Evolutionary conservation across 306 rosid species (phyloP).

Genomic region (Malus asiatica): DNA sequence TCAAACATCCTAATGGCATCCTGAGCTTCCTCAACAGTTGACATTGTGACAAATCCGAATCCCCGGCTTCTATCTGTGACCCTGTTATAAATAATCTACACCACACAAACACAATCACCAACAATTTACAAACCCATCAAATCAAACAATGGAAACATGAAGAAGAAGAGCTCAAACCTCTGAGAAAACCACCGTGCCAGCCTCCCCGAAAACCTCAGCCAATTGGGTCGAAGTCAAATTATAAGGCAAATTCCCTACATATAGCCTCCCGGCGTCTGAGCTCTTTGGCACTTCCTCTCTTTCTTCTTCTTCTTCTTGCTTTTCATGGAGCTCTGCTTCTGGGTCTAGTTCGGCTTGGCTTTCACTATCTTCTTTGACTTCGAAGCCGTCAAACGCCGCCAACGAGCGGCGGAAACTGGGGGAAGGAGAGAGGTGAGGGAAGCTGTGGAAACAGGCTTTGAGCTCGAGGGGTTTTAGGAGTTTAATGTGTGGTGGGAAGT

Average conservation of each 20-base stretch:
- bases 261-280: conserved; percentile 62
- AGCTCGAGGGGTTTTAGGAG: conserved; percentile 38
- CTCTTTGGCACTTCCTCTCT: conserved; percentile 28
- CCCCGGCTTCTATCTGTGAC: conserved; percentile 91
- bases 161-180: conserved; percentile 49
- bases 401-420: conserved; percentile 26
- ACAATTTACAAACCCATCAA: not conserved
- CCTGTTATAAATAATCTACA: conserved; percentile 73
- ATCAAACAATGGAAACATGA: conserved; percentile 5
- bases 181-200: conserved; percentile 59
- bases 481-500: conserved; percentile 34
- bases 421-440: conserved; percentile 24
- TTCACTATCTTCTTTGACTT: conserved; percentile 26
- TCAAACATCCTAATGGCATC: conserved; percentile 83
- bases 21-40: conserved; percentile 62
- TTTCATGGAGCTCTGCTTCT: conserved; percentile 22
- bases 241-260: conserved; percentile 82
- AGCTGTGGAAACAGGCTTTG: conserved; percentile 29
- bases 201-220: conserved; percentile 64
- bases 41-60: conserved; percentile 90
- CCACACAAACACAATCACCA: not conserved
- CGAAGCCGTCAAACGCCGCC: conserved; percentile 43
- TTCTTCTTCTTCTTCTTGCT: conserved; percentile 10
- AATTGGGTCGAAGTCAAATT: conserved; percentile 53
- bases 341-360: conserved; percentile 24